Evolutionary conservation across 2,329 filamentous ascomycete genomes (phyloP), one percentile per base, ranked within the genome.

Genomic region (Aciculosporium take): DNA sequence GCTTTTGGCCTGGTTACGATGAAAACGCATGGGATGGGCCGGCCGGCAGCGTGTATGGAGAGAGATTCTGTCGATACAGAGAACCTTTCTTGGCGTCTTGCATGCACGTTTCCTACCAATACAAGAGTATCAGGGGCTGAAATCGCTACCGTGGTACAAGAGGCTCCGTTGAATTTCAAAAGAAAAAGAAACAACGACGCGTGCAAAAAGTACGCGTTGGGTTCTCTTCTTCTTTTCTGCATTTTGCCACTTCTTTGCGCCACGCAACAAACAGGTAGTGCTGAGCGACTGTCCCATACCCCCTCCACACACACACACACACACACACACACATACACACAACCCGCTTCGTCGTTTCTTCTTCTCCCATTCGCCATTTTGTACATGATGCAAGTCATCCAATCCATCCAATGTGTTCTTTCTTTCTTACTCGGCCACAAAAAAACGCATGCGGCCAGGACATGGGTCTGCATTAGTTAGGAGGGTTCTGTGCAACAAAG

Each of bases 401-500:
- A n/a, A n/a, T n/a, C n/a, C n/a, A n/a, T 24, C 24, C 8, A 8
- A 23, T n/a, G 6, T 8, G 12, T 17, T 23, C 17, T 28, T 7
- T 12, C 20, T 17, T 32, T 5, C 4, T 4, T 28, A 34, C 23
- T 23, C 8, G 13, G 21, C 7, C 7, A 15, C 21, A 4, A 15
- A 29, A 35, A 20, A 24, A n/a, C 30, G 13, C 34, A 41, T 38
- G 37, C 13, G n/a, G 25, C 18, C 24, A 7, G 10, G 28, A 17
- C n/a, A n/a, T n/a, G n/a, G 18, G 20, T 34, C 8, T 21, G 17
- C 20, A 34, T 54, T 76, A 77, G 59, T 76, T 74, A 55, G 66
- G 65, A 52, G 75, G 74, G 71, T 76, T 78, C 47, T 63, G 48
- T 50, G 68, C 66, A 48, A 73, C 74, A 49, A 80, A 80, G 45